Base-by-base conservation (phyloP, 768 basidiomycete genomes). In the Nidularia pulvinata region DNA sequence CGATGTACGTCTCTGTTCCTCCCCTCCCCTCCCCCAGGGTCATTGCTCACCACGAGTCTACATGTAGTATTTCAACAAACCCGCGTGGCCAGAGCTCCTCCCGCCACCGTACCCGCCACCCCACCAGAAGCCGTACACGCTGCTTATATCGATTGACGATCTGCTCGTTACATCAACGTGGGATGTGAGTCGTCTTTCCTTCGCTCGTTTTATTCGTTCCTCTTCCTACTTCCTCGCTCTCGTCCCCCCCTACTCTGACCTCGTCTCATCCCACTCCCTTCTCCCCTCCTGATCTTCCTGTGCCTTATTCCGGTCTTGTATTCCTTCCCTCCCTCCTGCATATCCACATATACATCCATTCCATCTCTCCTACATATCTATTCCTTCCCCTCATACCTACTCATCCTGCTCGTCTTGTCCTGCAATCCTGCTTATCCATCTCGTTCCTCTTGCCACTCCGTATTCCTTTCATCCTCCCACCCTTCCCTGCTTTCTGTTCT, bases 61-160 rank as follows among this genome's bases (percentile, higher is more conserved):
- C 46, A 50, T 6, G 7, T 60, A 97, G 93, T 87, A 86, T 67
- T 95, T 98, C 72, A 93, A 88, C 65, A 91, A 98, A 74, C 97
- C 97, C 2, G 84, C 88, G 46, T 97, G 93, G 91, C 78, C 88
- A 32, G 93, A 95, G 65, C 82, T 99, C 1, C 82, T 99, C 1
- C 97, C 96, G 0, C 88, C 92, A 43, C 89, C 91, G 9, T 77
- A 89, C 43, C 91, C 93, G 3, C 73, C 86, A 30, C 89, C 89
- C 2, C 86, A 93, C 54, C 86, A 89, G 68, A 89, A 95, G 53
- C 94, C 93, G 0, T 97, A 93, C 73, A 98, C 96, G 1, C 82
- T 98, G 16, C 76, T 98, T 7, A 70, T 99, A 49, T 94, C 93
- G 33, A 73, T 99, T 25, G 96, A 99, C 56, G 95, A 96, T 63